These are phyloP conservation scores for Mucor racemosus DNA, from an alignment of 371 early-diverging fungal genomes.

Conservation along the genomic window DNA sequence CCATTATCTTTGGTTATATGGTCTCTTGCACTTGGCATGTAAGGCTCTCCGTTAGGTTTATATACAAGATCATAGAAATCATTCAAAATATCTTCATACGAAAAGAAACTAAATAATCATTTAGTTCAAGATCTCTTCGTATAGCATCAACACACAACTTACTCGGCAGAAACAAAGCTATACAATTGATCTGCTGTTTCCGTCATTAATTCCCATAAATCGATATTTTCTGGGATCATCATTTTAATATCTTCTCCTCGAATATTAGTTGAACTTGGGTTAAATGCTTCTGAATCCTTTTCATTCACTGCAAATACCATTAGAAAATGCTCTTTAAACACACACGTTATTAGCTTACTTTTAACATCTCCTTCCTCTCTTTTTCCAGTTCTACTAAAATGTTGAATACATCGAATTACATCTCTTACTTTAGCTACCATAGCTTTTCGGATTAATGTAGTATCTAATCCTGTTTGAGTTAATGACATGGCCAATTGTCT, in stretches of 20 bases:
- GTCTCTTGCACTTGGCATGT: constrained; percentile 40
- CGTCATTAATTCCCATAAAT: constrained; percentile 77
- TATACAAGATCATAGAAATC: constrained; percentile 70
- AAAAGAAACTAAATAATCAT: constrained; percentile 47
- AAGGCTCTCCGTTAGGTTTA: constrained; percentile 54
- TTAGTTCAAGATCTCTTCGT: neutral
- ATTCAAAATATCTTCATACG: constrained; percentile 69
- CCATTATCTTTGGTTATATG: constrained; percentile 74
- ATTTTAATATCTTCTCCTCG: constrained; percentile 58
- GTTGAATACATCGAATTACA: constrained; percentile 70
- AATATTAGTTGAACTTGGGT: constrained; percentile 21
- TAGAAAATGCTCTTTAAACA: neutral
- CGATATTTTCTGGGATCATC: constrained; percentile 69
- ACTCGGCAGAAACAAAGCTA: constrained; percentile 73
- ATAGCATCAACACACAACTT: constrained; percentile 3
- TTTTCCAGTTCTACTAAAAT: constrained; percentile 33
- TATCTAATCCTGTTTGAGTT: constrained; percentile 47
- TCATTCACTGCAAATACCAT: neutral
- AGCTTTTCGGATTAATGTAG: constrained; percentile 68
- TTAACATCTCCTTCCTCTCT: constrained; percentile 17
- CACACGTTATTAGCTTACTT: neutral
- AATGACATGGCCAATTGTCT: constrained; percentile 54
- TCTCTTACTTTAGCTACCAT: constrained; percentile 71
- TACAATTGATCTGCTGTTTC: constrained; percentile 83
- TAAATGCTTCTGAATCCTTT: constrained; percentile 26